These are phyloP conservation scores for Scheffersomyces spartinae DNA, from an alignment of 805 yeast genomes.

Conservation along the genomic window DNA sequence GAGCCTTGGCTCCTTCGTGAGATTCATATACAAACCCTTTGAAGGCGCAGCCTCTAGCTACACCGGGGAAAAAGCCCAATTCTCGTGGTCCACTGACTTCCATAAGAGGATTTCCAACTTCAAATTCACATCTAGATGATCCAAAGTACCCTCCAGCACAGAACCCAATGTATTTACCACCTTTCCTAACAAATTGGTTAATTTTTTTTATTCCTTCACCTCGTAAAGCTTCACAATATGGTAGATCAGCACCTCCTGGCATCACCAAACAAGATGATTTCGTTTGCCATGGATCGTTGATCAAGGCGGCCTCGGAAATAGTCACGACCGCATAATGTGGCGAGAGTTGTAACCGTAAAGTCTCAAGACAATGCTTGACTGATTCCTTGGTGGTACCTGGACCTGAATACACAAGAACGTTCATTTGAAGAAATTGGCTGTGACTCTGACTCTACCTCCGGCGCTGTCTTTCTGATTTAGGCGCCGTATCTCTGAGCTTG, in stretches of 20 bases:
- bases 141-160: constrained; percentile 96
- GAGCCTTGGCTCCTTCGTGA: constrained; percentile 65
- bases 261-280: constrained; percentile 72
- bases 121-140: constrained; percentile 69
- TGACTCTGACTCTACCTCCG: too few relatives aligned
- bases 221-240: constrained; percentile 62
- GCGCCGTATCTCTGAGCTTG: too few relatives aligned
- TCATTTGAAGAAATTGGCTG: constrained; percentile 16
- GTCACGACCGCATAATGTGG: constrained; percentile 82
- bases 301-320: constrained; percentile 49
- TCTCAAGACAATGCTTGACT: constrained; percentile 72
- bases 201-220: constrained; percentile 58
- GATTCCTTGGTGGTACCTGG: constrained; percentile 85
- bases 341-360: constrained; percentile 62
- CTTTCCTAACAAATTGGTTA: constrained; percentile 52
- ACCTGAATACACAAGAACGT: constrained; percentile 25
- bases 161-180: constrained; percentile 78
- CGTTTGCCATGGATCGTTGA: constrained; percentile 79
- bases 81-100: constrained; percentile 87
- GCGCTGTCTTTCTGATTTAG: too few relatives aligned
- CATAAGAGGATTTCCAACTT: constrained; percentile 53
- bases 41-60: constrained; percentile 69
- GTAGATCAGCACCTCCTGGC: constrained; percentile 97
- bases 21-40: constrained; percentile 72
- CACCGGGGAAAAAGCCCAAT: constrained; percentile 71